Evolutionary conservation across 1,284 basidiomycete species (phyloP), one percentile per base, ranked within the genome.

Genomic region (Ustilago tritici): DNA sequence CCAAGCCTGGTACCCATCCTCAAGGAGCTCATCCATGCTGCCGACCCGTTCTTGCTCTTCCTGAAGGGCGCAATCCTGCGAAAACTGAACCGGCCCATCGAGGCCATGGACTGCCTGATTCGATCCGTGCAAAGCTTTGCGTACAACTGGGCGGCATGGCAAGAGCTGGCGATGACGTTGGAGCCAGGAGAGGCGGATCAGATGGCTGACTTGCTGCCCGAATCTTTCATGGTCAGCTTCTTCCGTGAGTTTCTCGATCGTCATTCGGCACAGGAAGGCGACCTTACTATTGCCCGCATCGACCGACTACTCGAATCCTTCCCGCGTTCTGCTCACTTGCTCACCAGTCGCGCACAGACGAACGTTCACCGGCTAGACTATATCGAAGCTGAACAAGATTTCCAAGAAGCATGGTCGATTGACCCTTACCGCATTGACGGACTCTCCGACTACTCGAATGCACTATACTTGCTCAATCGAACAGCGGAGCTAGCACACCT

Each of bases 81-180:
- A 34, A 82, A 82, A 55, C 75, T 86, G 17, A 71, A 82, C 62
- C 82, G 82, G 35, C 78, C 82, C 7, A 75, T 85, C 73, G 93
- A 94, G 83, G 95, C 96, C 0, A 92, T 96, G 40, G 94, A 95
- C 82, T 91, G 89, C 76, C 90, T 92, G 9, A 88, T 98, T 19
- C 87, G 91, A 38, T 95, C 94, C 7, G 91, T 98, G 56, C 89
- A 90, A 56, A 89, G 89, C 4, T 94, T 93, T 82, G 92, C 94
- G 9, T 99, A 95, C 92, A 98, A 98, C 85, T 99, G 97, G 96
- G 93, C 93, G 32, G 90, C 92, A 4, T 99, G 97, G 96, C 78
- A 70, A 65, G 72, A 71, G 72, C 73, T 83, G 74, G 71, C 75
- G 64, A 74, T 81, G 66, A 87, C 85, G 31, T 69, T 85, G 19